These are phyloP conservation scores for Fusarium begoniae DNA, from an alignment of 2,329 filamentous ascomycete genomes.

Conservation along the genomic window DNA sequence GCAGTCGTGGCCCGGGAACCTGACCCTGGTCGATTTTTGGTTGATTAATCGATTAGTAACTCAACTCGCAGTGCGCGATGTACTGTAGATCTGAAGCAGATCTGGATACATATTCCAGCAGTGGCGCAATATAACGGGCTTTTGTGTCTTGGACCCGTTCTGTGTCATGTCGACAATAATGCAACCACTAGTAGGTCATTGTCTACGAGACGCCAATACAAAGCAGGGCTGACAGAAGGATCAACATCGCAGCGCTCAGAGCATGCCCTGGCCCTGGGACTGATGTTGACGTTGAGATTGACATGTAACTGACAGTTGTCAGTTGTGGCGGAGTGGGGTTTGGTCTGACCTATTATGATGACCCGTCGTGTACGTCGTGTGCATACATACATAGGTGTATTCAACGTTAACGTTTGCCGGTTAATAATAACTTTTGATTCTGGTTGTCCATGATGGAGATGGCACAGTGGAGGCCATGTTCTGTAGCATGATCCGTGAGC, in stretches of 20 bases:
- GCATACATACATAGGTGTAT: not conserved
- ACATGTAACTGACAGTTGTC: conserved; percentile 24
- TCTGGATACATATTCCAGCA: conserved; percentile 8
- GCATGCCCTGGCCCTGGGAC: not conserved
- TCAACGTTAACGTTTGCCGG: conserved; percentile 8
- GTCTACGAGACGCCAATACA: conserved; percentile 2
- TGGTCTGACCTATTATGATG: conserved; percentile 9
- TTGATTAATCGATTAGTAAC: conserved; percentile 11
- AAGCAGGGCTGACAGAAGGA: conserved; percentile 1
- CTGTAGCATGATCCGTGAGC: conserved; percentile 20
- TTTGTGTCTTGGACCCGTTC: conserved; percentile 12
- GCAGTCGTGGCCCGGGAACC: not conserved
- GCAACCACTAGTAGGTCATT: conserved; percentile 8
- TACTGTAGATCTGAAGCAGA: conserved; percentile 24
- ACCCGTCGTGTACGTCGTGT: not conserved
- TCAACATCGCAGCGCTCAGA: not conserved
- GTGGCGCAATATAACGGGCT: conserved; percentile 28
- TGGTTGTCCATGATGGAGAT: conserved; percentile 2
- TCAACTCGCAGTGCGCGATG: not conserved
- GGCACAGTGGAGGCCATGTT: conserved; percentile 16
- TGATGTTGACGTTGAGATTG: conserved; percentile 4
- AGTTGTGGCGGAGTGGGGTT: conserved; percentile 38
- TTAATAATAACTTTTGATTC: not conserved
- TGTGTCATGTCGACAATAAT: conserved; percentile 28
- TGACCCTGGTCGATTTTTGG: not conserved